phyloP scores from a whole-genome alignment of 2,329 filamentous ascomycete species.

The Pseudogymnoascus sp. region DNA sequence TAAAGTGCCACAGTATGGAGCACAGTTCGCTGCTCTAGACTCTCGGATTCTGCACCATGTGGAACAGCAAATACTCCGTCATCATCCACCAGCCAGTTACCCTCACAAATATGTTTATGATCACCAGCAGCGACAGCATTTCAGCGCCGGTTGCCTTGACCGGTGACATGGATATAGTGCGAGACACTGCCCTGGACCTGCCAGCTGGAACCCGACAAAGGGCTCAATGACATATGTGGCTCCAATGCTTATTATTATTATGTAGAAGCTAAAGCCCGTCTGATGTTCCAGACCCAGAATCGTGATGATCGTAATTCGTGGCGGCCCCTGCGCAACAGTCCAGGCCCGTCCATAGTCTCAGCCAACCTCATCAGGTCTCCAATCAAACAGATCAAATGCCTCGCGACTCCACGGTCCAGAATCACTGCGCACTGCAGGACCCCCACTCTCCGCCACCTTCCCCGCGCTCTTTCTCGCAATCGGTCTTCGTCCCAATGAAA shows the following conservation, averaged over 20 bases:
- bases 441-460: neutral
- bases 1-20: neutral
- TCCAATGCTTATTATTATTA: conserved; percentile 6
- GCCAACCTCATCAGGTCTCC: conserved; percentile 36
- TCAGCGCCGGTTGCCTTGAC: neutral
- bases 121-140: neutral
- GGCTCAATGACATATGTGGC: neutral
- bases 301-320: neutral
- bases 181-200: neutral
- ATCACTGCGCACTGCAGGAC: neutral
- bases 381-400: conserved; percentile 59
- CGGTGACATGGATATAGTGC: neutral
- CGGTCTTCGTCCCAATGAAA: neutral
- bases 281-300: neutral
- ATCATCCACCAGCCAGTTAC: neutral
- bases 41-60: neutral
- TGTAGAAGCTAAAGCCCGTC: conserved; percentile 2
- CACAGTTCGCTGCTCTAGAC: neutral
- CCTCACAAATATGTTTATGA: neutral
- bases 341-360: neutral
- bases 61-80: neutral
- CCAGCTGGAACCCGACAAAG: neutral
- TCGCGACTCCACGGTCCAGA: conserved; percentile 59
- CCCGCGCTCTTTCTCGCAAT: neutral
- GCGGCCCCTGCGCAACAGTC: neutral